Evolutionary conservation across 1,284 basidiomycete species (phyloP).

Genomic region (Fomes fomentarius): DNA sequence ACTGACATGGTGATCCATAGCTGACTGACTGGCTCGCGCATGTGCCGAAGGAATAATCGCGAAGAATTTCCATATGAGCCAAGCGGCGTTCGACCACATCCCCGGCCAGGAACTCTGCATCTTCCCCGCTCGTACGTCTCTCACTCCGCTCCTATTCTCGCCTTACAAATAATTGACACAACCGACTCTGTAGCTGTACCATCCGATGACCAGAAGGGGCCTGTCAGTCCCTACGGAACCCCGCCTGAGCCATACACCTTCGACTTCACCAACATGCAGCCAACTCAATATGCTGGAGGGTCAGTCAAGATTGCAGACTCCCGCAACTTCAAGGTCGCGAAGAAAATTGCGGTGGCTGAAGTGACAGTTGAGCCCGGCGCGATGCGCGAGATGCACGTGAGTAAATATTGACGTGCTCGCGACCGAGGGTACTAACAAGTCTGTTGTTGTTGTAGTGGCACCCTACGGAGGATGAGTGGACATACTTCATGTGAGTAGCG

Average conservation of each 20-base stretch:
- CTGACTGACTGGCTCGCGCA: slow-evolving; percentile 43
- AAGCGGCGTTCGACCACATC: slow-evolving; percentile 38
- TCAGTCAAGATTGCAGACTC: slow-evolving; percentile 64
- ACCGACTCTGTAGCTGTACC: slow-evolving; percentile 15
- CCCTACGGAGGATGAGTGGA: slow-evolving; percentile 66
- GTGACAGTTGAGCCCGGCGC: slow-evolving; percentile 61
- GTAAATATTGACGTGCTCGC: slow-evolving; percentile 19
- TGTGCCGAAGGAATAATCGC: slow-evolving; percentile 46
- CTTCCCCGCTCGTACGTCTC: slow-evolving; percentile 35
- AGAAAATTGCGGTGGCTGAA: slow-evolving; percentile 59
- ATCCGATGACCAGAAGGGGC: slow-evolving; percentile 23
- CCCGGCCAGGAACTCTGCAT: slow-evolving; percentile 41
- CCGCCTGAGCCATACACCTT: slow-evolving; percentile 53
- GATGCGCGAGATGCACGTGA: slow-evolving; percentile 60
- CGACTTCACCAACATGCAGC: slow-evolving; percentile 47
- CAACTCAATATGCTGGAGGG: slow-evolving; percentile 52
- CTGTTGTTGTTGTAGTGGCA: slow-evolving; percentile 64
- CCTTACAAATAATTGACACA: background rate
- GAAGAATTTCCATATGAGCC: slow-evolving; percentile 43
- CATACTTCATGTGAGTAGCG: slow-evolving; percentile 30
- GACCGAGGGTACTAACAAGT: slow-evolving; percentile 16
- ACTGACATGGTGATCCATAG: slow-evolving; percentile 11
- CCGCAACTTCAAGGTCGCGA: slow-evolving; percentile 55
- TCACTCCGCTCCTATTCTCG: slow-evolving; percentile 17
- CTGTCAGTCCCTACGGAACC: slow-evolving; percentile 42